phyloP scores from a whole-genome alignment of 1,284 basidiomycete genomes.

The Afroboletus lepidellus region DNA sequence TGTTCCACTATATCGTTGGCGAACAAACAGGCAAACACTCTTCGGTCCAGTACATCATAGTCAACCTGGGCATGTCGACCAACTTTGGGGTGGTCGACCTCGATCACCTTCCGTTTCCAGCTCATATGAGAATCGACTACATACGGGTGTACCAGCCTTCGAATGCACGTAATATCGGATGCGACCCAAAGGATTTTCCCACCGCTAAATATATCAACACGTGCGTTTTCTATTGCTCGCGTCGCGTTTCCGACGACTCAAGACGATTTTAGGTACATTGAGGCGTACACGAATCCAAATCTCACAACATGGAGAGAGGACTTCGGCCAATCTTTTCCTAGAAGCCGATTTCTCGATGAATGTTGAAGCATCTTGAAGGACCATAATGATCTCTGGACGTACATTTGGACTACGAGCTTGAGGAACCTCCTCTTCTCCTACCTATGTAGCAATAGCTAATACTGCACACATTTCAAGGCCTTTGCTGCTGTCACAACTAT shows the following conservation, averaged over 20 bases:
- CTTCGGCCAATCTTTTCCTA: constrained; percentile 34
- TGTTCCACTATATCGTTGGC: constrained; percentile 15
- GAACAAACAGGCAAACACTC: not conserved
- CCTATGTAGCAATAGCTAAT: constrained; percentile 1
- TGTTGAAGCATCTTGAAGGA: constrained; percentile 15
- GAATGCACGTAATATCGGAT: constrained; percentile 61
- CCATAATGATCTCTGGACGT: not conserved
- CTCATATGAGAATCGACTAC: constrained; percentile 66
- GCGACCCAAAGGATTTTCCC: constrained; percentile 66
- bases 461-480: not conserved
- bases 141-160: constrained; percentile 66
- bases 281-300: constrained; percentile 44
- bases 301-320: constrained; percentile 41
- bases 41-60: constrained; percentile 42
- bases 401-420: not conserved
- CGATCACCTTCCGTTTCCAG: constrained; percentile 56
- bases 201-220: constrained; percentile 60
- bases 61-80: constrained; percentile 55
- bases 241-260: not conserved
- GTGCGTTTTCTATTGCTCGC: constrained; percentile 32
- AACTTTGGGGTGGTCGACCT: constrained; percentile 60
- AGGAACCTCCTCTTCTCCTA: not conserved
- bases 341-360: constrained; percentile 31
- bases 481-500: not conserved
- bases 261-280: constrained; percentile 30